Evolutionary conservation across 306 rosid genomes (phyloP).

Genomic region (Biancaea sappan): DNA sequence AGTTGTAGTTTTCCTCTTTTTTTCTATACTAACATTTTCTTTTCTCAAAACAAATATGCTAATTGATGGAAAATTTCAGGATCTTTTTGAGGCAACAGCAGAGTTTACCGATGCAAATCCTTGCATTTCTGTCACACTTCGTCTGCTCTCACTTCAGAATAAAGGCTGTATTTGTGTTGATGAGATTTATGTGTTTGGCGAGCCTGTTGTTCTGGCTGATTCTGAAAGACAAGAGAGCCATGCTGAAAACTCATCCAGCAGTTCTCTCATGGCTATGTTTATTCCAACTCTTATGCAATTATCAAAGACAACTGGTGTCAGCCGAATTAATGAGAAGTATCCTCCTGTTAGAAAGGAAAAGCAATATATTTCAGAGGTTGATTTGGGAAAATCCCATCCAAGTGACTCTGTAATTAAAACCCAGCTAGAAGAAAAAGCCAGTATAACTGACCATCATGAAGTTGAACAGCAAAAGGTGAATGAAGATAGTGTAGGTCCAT

Average conservation of each 20-base stretch:
- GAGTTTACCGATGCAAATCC: constrained; percentile 74
- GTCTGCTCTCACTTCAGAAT: constrained; percentile 78
- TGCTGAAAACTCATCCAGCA: constrained; percentile 50
- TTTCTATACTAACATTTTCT: neutral
- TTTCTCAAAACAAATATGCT: neutral
- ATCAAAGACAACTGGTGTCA: constrained; percentile 56
- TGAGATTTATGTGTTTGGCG: constrained; percentile 82
- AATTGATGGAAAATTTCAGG: constrained; percentile 49
- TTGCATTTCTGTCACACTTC: constrained; percentile 76
- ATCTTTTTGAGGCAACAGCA: constrained; percentile 86
- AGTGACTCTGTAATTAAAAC: constrained; percentile 41
- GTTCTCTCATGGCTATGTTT: constrained; percentile 85
- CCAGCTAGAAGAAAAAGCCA: constrained; percentile 41
- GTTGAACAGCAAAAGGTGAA: constrained; percentile 44
- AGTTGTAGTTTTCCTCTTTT: neutral
- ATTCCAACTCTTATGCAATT: constrained; percentile 78
- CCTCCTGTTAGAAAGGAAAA: constrained; percentile 47
- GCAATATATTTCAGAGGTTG: constrained; percentile 32
- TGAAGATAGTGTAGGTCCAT: constrained; percentile 37
- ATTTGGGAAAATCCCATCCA: constrained; percentile 35
- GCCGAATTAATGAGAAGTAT: constrained; percentile 26
- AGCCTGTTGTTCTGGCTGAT: constrained; percentile 61
- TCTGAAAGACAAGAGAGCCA: constrained; percentile 49
- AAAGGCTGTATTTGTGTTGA: constrained; percentile 66
- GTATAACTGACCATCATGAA: constrained; percentile 37